A percentile compares a stretch with the other conserved stretches of the same genome.
Conservation (phyloP, 2,329 filamentous ascomycete species). For the Diaporthe capsici region DNA sequence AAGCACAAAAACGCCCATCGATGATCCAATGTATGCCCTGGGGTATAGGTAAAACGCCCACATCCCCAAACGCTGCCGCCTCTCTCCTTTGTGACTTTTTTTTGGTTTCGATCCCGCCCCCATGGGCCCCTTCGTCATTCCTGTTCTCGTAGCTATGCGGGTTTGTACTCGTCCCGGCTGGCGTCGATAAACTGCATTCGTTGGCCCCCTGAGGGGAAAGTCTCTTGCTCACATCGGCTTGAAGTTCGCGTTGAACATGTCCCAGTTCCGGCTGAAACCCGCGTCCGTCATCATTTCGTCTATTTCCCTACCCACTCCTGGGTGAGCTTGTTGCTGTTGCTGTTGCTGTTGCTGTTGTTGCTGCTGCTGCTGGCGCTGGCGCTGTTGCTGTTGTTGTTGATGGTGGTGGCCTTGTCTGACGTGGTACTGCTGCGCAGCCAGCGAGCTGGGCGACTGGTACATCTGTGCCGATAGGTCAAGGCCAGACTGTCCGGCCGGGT, state of each 20-base stretch:
- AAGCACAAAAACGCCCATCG: slow-evolving; percentile 31
- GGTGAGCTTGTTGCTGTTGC: slow-evolving; percentile 49
- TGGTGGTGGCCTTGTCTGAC: slow-evolving; percentile 48
- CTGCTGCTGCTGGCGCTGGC: slow-evolving; percentile 44
- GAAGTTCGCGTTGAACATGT: slow-evolving; percentile 56
- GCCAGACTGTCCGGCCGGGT: slow-evolving; percentile 56
- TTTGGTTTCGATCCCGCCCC: neutral
- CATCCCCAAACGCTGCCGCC: neutral
- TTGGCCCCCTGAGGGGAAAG: neutral
- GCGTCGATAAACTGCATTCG: slow-evolving; percentile 10
- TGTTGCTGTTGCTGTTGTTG: slow-evolving; percentile 44
- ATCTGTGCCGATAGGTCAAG: slow-evolving; percentile 60
- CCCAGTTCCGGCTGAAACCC: slow-evolving; percentile 62
- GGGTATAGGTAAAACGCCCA: neutral
- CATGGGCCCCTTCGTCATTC: neutral
- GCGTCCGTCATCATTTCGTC: slow-evolving; percentile 66
- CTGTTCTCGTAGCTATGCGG: slow-evolving; percentile 19
- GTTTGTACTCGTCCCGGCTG: neutral
- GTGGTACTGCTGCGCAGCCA: slow-evolving; percentile 54
- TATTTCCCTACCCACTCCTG: slow-evolving; percentile 57
- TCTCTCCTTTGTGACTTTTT: neutral
- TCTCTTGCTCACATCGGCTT: slow-evolving; percentile 39
- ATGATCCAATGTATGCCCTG: slow-evolving; percentile 6
- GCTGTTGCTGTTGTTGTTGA: slow-evolving; percentile 46
- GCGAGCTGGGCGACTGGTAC: slow-evolving; percentile 60